Evolutionary conservation across 179 eudicot genomes (phyloP).

Genomic region (Gypsophila paniculata): DNA sequence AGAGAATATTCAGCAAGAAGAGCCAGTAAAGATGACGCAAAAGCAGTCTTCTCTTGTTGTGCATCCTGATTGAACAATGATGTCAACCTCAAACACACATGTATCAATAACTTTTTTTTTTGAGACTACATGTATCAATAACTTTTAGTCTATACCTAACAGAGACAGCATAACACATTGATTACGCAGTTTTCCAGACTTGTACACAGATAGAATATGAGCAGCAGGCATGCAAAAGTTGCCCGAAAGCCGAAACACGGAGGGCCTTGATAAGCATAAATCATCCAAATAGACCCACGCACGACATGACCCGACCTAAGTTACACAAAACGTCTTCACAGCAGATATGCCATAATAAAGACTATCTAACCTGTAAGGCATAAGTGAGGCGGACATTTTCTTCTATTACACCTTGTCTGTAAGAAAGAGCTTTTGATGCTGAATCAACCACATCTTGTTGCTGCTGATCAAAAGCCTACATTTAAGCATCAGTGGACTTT

Average conservation of each 20-base stretch:
- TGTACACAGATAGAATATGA: background rate
- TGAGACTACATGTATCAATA: background rate
- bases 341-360: background rate
- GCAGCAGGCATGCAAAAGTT: background rate
- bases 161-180: background rate
- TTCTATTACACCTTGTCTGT: conserved; percentile 91
- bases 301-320: background rate
- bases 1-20: conserved; percentile 82
- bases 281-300: conserved; percentile 1
- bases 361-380: conserved; percentile 68
- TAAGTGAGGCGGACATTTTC: conserved; percentile 89
- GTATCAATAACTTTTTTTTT: background rate
- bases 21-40: conserved; percentile 73
- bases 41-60: conserved; percentile 82
- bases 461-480: conserved; percentile 96
- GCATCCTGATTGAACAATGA: conserved; percentile 57
- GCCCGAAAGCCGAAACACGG: background rate
- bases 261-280: background rate
- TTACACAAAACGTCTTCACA: background rate
- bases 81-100: conserved; percentile 1
- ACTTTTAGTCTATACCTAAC: background rate
- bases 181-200: background rate
- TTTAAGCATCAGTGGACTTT: conserved; percentile 10
- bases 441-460: conserved; percentile 93
- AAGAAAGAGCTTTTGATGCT: conserved; percentile 89